Percentiles rank a stretch among this genome's conserved stretches.
phyloP scores from a whole-genome alignment of 331 rosid genomes.

The Pyrus hybrid region DNA sequence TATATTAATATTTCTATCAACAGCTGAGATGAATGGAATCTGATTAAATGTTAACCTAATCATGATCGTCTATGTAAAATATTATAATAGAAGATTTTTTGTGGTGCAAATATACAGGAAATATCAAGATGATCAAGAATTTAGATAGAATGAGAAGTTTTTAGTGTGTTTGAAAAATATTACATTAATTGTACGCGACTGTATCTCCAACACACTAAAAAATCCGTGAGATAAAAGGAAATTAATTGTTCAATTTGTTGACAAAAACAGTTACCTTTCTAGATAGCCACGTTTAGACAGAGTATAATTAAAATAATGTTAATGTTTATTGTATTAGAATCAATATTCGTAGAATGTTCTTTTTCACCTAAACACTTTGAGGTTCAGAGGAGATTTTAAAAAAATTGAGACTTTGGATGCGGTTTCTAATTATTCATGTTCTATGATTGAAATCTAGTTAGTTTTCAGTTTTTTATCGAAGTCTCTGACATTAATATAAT shows the following conservation, averaged over 20 bases:
- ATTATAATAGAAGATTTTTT: constrained; percentile 31
- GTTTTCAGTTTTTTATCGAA: no score
- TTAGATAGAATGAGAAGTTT: no score
- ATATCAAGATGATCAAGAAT: not conserved
- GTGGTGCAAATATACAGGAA: not conserved
- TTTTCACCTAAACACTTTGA: not conserved
- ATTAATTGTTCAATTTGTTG: not conserved
- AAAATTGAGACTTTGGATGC: no score
- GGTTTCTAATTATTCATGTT: no score
- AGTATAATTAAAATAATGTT: not conserved
- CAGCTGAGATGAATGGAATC: constrained; percentile 23
- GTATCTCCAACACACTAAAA: no score
- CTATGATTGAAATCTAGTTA: no score
- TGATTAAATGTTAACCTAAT: constrained; percentile 9
- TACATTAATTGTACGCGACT: accelerated
- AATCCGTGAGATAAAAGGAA: no score
- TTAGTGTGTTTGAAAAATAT: no score
- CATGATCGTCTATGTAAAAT: constrained; percentile 16
- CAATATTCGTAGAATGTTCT: not conserved
- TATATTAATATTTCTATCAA: not conserved
- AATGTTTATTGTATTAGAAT: not conserved
- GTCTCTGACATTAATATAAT: no score
- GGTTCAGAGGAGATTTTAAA: not conserved
- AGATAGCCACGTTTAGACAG: not conserved
- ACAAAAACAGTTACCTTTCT: not conserved